Evolutionary conservation across 139 green algal genomes (phyloP), one percentile per base, ranked within the genome.

Genomic region (Helicosporidium sp.): DNA sequence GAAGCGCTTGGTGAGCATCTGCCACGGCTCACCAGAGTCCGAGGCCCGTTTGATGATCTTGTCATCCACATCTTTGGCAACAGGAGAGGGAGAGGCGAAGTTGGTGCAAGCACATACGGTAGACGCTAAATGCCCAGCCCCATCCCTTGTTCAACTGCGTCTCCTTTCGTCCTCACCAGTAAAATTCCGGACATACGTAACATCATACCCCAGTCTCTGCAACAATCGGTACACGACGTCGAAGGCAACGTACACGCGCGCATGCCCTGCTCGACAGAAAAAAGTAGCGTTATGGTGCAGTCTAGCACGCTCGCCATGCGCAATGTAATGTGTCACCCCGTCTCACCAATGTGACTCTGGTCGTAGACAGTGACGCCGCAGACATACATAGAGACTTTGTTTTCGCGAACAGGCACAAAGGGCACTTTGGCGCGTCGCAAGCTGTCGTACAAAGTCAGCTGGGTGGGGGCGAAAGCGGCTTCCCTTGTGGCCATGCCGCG

Each of bases 291-390:
- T n/a, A n/a, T n/a, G n/a, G n/a, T n/a, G n/a, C n/a, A n/a, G n/a
- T n/a, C n/a, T n/a, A n/a, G n/a, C n/a, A n/a, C n/a, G n/a, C n/a
- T n/a, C n/a, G n/a, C n/a, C n/a, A n/a, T n/a, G n/a, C n/a, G n/a
- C n/a, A n/a, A n/a, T n/a, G n/a, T n/a, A n/a, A n/a, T n/a, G n/a
- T n/a, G n/a, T n/a, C n/a, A n/a, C n/a, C n/a, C n/a, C n/a, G n/a
- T n/a, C n/a, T n/a, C 42, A 85, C 79, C 88, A 34, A 97, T 91
- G 64, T 97, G 88, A 40, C 62, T 78, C 59, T 73, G 82, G 58
- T 91, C 79, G 41, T 93, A 92, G 7, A 90, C 79, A 1, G 90
- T 99, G 1, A 96, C 83, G 6, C 90, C 90, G 57, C 90, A 99
- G 3, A 95, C 86, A 46, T 97, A 99, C 84, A 99, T 94, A 39